Base-by-base conservation (phyloP, 2,329 filamentous ascomycete species). In the Fusarium pseudocircinatum region DNA sequence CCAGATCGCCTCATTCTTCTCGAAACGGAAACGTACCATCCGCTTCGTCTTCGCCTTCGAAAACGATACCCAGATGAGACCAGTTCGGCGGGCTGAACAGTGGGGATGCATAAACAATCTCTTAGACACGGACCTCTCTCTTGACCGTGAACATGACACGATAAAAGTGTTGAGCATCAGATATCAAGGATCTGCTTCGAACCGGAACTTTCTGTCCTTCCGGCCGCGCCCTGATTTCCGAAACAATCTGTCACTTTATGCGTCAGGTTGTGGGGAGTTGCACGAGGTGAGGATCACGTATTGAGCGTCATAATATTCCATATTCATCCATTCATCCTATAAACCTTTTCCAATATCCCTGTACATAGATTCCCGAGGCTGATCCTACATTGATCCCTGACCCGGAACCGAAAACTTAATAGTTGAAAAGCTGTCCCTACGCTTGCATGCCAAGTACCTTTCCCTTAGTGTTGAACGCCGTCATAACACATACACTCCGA, bases 341-440 rank as follows among this genome's bases (percentile, higher is more conserved):
- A 63, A 62, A 44, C 36, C 24, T 56, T 47, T 39, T 40, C 53
- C 37, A 60, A 65, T 58, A 49, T 49, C 66, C 42, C 52, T 62
- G 63, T 68, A 58, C 50, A 69, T 43, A 70, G 60, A 69, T 68
- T 76, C 62, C 67, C 65, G 49, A 76, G 53, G 53, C 36, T 53
- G 52, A 56, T 65, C 68, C 61, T 60, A 39, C 47, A 30, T 63
- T 63, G 49, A 70, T 64, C 66, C 73, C 47, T 63, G 39, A 46
- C 58, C 39, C n/a, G 43, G 37, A 54, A 37, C 34, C 57, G 32
- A 64, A 71, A 43, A 57, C 52, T 63, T 30, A 42, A 39, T 56
- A 53, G 62, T 43, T 65, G 43, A 61, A 53, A 67, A 57, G 44
- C 63, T 50, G 59, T 52, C 66, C 54, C 24, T 57, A 60, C 28